Percentiles rank a stretch among this genome's conserved stretches.
phyloP scores from a whole-genome alignment of 1,284 basidiomycete genomes.

The Nidula niveotomentosa region DNA sequence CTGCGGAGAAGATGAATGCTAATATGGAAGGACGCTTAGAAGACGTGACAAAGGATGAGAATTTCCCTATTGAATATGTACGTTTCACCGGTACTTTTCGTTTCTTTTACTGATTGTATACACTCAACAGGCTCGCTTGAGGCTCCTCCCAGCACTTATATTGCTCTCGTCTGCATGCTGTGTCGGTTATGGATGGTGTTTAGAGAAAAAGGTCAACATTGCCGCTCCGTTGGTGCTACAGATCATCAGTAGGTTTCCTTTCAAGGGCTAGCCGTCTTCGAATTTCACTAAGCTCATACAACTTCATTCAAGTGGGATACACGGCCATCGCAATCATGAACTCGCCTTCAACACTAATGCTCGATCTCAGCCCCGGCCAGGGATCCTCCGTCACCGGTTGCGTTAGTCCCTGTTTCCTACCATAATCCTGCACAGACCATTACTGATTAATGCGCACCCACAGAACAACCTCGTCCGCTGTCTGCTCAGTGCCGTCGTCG shows the following conservation, averaged over 20 bases:
- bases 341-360: constrained; percentile 34
- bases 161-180: constrained; percentile 38
- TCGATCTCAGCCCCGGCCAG: constrained; percentile 39
- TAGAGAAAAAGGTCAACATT: constrained; percentile 48
- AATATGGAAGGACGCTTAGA: constrained; percentile 11
- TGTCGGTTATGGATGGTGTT: constrained; percentile 66
- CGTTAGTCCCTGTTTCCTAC: constrained; percentile 13
- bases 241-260: constrained; percentile 43
- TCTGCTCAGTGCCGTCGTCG: constrained; percentile 41
- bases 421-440: background rate
- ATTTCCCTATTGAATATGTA: constrained; percentile 57
- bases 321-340: constrained; percentile 31
- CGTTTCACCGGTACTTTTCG: background rate
- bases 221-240: constrained; percentile 60
- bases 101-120: background rate
- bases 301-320: constrained; percentile 46
- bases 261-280: background rate
- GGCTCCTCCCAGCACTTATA: constrained; percentile 40
- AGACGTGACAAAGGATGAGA: constrained; percentile 27
- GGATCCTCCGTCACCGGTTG: constrained; percentile 27
- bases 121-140: constrained; percentile 40
- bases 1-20: constrained; percentile 21
- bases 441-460: background rate
- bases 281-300: constrained; percentile 6
- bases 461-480: constrained; percentile 55